Evolutionary conservation across 306 rosid genomes (phyloP).

Genomic region (Quercus rubra): DNA sequence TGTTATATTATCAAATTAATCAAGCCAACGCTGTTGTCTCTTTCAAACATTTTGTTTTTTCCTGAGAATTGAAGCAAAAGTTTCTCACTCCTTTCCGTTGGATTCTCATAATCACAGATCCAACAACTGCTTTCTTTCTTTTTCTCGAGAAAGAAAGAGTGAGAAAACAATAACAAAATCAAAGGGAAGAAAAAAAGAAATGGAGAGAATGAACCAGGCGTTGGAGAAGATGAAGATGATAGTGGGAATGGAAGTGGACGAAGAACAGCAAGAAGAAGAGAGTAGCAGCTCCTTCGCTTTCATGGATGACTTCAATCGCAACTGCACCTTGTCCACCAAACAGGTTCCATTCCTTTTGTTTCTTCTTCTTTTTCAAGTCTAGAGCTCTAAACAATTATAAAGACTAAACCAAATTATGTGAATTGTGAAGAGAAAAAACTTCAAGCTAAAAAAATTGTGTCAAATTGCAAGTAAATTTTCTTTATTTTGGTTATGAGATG

Average conservation of each 20-base stretch:
- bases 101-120: slow-evolving; percentile 26
- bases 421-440: too few species aligned
- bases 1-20: too few species aligned
- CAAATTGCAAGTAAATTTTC: too few species aligned
- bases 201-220: slow-evolving; percentile 81
- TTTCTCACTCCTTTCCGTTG: background rate
- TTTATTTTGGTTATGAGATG: background rate
- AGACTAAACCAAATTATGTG: too few species aligned
- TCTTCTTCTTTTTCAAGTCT: too few species aligned
- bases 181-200: background rate
- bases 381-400: too few species aligned
- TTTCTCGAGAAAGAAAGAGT: slow-evolving; percentile 32
- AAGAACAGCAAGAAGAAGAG: slow-evolving; percentile 41
- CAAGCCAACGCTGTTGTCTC: too few species aligned
- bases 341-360: slow-evolving; percentile 41
- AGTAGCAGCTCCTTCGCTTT: slow-evolving; percentile 45
- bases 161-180: slow-evolving; percentile 1
- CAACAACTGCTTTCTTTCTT: background rate
- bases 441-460: too few species aligned
- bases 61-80: slow-evolving; percentile 26
- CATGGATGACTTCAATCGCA: slow-evolving; percentile 81
- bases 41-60: too few species aligned
- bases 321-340: slow-evolving; percentile 77
- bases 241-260: slow-evolving; percentile 80
- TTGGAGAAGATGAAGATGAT: slow-evolving; percentile 76